Base-by-base conservation (phyloP, 495 filamentous ascomycete genomes). In the Talaromyces thailandensis region DNA sequence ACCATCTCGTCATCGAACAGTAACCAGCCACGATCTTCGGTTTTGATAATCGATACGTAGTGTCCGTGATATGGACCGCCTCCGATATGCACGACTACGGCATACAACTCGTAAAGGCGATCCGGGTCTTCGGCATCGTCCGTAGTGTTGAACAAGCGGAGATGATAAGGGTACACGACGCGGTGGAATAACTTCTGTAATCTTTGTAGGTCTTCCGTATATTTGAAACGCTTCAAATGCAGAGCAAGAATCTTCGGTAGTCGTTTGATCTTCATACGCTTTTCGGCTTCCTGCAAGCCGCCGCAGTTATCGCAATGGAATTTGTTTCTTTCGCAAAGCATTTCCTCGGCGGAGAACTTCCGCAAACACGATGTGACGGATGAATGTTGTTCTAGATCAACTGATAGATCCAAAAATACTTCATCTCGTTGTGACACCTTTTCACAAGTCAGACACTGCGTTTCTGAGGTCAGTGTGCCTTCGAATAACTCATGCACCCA, bases 401-500 rank as follows among this genome's bases (percentile, higher is more conserved):
- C 96, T 5, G 95, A 97, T 31, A 98, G 80, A 73, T 98, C 94
- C 37, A 98, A 73, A 64, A 98, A 98, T 0, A 92, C 88, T 72
- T 98, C 94, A 69, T 98, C 93, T 67, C 94, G 82, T 66, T 96
- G 92, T 1, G 95, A 98, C 32, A 91, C 86, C 50, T 93, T 97
- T 70, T 98, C 94, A 68, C 94, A 98, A 1, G 95, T 96, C 63
- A 98, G 76, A 73, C 94, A 98, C 71, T 92, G 91, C 16, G 94
- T 98, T 74, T 98, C 94, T 2, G 95, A 98, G 11, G 92, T 96
- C 64, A 98, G 75, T 3, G 90, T 88, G 11, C 94, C 94, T 71
- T 98, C 94, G 64, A 98, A 98, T 40, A 98, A 84, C 65, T 97
- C 92, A 73, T 98, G 94, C 25, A 98, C 95, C 94, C 94, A 98